A percentile compares a stretch with the other conserved stretches of the same genome.
phyloP scores from a whole-genome alignment of 306 rosid species.

The Fagus sylvatica region DNA sequence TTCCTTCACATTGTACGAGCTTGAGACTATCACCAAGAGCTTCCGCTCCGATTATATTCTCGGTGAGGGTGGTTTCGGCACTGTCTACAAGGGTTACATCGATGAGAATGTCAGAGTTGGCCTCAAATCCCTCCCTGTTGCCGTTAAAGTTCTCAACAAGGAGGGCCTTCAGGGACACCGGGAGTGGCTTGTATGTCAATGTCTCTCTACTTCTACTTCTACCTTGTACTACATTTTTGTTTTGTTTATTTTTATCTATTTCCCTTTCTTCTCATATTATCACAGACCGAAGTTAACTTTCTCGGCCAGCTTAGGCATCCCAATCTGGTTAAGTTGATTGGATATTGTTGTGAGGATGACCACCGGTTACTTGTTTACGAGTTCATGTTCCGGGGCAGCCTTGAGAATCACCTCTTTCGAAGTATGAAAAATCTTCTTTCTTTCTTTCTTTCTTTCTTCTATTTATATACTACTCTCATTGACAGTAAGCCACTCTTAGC shows the following conservation, averaged over 20 bases:
- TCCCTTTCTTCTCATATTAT: background rate
- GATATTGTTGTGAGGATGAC: conserved; percentile 97
- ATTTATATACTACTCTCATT: background rate
- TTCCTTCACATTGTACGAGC: conserved; percentile 87
- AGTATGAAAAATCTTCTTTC: conserved; percentile 48
- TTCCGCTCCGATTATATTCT: conserved; percentile 89
- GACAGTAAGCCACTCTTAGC: background rate
- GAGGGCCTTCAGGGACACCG: conserved; percentile 99
- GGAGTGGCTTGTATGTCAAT: conserved; percentile 83
- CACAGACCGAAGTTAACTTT: conserved; percentile 94
- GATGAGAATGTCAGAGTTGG: conserved; percentile 98
- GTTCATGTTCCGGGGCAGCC: conserved; percentile 98
- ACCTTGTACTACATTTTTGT: background rate
- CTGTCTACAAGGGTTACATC: conserved; percentile 95
- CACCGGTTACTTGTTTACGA: conserved; percentile 95
- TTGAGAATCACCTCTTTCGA: conserved; percentile 93
- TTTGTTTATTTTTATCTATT: background rate
- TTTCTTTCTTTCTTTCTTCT: background rate
- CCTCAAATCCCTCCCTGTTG: conserved; percentile 92
- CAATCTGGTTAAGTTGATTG: conserved; percentile 94
- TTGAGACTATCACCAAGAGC: conserved; percentile 96
- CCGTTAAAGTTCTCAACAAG: conserved; percentile 93
- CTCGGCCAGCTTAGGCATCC: conserved; percentile 97
- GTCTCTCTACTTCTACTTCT: background rate
- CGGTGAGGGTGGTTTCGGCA: conserved; percentile 99